Evolutionary conservation across 139 green algal species (phyloP).

Genomic region (Diplosphaera chodatii): DNA sequence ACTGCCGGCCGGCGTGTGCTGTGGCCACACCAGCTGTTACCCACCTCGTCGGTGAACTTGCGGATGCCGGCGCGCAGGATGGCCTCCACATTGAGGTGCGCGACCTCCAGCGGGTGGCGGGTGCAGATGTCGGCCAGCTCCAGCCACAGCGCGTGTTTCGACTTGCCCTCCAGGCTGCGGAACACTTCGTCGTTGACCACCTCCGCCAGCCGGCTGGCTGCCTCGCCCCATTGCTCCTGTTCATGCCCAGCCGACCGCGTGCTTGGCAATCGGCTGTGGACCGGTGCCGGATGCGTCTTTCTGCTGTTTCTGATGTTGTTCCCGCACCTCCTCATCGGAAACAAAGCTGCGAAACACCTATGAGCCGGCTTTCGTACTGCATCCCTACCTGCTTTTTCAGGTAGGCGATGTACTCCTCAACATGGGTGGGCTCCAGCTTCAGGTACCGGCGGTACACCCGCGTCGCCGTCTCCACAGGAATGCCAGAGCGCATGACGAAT

Average conservation of each 20-base stretch:
- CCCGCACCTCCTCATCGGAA: too few species aligned
- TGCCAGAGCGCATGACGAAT: constrained; percentile 61
- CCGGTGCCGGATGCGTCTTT: too few species aligned
- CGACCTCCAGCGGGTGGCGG: constrained; percentile 70
- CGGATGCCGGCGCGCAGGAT: constrained; percentile 63
- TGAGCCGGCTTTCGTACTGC: too few species aligned
- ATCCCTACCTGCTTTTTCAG: constrained; percentile 68
- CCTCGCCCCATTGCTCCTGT: constrained; percentile 74
- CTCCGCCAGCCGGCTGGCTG: constrained; percentile 61
- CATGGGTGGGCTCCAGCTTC: constrained; percentile 88
- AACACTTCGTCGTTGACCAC: constrained; percentile 89
- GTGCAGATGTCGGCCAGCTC: constrained; percentile 97
- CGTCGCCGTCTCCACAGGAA: constrained; percentile 88
- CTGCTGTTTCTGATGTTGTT: too few species aligned
- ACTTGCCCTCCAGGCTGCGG: constrained; percentile 85
- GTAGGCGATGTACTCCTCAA: constrained; percentile 95
- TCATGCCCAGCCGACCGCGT: too few species aligned
- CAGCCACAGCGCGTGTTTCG: constrained; percentile 95
- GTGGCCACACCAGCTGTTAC: too few species aligned
- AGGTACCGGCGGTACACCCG: constrained; percentile 95
- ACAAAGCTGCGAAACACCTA: too few species aligned
- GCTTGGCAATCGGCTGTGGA: too few species aligned
- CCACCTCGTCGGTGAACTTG: constrained; percentile 85
- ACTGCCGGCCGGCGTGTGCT: too few species aligned
- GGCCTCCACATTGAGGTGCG: constrained; percentile 58